A percentile compares a stretch with the other conserved stretches of the same genome.
phyloP scores from a whole-genome alignment of 23 red algal species.

The Gracilariopsis chorda region DNA sequence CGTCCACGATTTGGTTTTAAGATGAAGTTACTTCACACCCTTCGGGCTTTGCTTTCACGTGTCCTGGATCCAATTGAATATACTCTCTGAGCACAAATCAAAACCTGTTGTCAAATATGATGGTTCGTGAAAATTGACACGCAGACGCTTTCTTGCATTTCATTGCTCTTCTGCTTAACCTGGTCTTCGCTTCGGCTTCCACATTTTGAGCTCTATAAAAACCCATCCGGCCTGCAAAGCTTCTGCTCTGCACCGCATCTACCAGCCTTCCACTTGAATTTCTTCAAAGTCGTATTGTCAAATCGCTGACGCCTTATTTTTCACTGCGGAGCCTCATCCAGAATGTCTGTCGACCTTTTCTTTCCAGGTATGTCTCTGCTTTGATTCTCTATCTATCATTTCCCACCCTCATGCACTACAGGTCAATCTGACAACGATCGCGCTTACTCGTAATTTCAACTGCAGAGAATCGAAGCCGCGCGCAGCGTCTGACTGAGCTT shows the following conservation, averaged over 20 bases:
- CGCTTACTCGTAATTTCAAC: background rate
- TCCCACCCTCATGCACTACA: background rate
- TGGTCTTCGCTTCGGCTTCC: background rate
- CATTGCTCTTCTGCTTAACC: background rate
- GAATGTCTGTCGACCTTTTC: background rate
- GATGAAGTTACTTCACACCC: too few relatives aligned
- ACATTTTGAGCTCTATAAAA: background rate
- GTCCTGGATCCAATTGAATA: too few relatives aligned
- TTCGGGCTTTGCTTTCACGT: too few relatives aligned
- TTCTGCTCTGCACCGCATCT: background rate
- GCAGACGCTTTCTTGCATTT: too few relatives aligned
- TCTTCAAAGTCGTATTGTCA: background rate
- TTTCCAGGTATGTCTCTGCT: slow-evolving; percentile 1
- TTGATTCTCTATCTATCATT: background rate
- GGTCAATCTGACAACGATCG: too few relatives aligned
- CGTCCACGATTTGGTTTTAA: too few relatives aligned
- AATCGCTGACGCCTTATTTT: background rate
- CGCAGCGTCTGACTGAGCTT: background rate
- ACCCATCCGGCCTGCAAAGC: background rate
- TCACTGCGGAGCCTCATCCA: background rate
- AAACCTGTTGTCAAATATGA: too few relatives aligned
- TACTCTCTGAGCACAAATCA: too few relatives aligned
- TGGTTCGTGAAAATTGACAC: too few relatives aligned
- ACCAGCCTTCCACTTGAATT: background rate
- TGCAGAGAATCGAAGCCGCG: background rate